phyloP scores from a whole-genome alignment of 257 asterid genomes.

The Nicotiana tabacum region DNA sequence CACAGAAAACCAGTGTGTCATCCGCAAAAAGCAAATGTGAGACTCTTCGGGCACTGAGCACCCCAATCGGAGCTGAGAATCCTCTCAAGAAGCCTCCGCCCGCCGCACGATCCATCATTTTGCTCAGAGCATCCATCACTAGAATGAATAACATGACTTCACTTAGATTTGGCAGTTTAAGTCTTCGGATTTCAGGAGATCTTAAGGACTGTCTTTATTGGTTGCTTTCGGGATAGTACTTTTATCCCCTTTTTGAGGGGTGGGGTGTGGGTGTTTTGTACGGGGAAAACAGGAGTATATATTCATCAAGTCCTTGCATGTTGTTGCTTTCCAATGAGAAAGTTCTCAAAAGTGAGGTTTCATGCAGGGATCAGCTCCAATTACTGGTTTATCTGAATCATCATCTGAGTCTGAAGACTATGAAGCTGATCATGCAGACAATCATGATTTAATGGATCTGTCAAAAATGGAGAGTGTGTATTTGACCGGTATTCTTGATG shows the following conservation, averaged over 20 bases:
- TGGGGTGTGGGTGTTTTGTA: not conserved
- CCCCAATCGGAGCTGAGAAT: no score
- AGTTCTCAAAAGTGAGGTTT: slow-evolving; percentile 4
- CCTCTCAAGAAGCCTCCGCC: no score
- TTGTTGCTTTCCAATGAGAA: not conserved
- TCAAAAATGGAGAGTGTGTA: slow-evolving; percentile 53
- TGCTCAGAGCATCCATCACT: no score
- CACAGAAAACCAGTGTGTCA: no score
- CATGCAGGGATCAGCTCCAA: slow-evolving; percentile 66
- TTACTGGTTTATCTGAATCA: slow-evolving; percentile 61
- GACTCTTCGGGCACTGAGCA: no score
- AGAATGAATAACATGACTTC: no score
- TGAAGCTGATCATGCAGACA: slow-evolving; percentile 35
- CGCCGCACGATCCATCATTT: no score
- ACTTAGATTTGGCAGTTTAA: not conserved
- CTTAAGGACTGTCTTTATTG: not conserved
- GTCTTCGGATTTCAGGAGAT: not conserved
- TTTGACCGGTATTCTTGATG: slow-evolving; percentile 83
- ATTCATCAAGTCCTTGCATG: not conserved
- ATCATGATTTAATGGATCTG: slow-evolving; percentile 40
- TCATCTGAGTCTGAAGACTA: slow-evolving; percentile 76
- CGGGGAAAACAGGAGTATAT: not conserved
- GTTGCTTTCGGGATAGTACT: not conserved
- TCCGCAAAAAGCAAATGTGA: no score
- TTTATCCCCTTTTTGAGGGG: not conserved